These are phyloP conservation scores for Rhodotorula toruloides DNA, from an alignment of 768 basidiomycete species.

Conservation along the genomic window DNA sequence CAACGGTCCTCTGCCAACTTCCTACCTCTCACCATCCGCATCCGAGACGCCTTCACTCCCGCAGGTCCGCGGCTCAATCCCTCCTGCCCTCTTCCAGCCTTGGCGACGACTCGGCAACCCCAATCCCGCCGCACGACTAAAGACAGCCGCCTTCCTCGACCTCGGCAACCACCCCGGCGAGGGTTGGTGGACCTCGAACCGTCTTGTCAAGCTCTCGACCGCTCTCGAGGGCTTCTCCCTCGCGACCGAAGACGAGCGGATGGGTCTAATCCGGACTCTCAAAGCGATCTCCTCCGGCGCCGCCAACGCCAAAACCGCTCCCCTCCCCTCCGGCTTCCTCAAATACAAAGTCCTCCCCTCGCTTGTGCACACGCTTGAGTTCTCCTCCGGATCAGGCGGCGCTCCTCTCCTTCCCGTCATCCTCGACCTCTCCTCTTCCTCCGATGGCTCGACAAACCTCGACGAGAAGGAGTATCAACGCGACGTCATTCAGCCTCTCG, in stretches of 20 bases:
- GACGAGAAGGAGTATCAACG: constrained; percentile 55
- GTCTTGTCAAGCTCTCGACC: constrained; percentile 73
- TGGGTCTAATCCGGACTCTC: constrained; percentile 31
- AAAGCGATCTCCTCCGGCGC: constrained; percentile 58
- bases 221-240: constrained; percentile 81
- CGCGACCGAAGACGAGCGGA: constrained; percentile 64
- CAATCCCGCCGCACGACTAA: constrained; percentile 70
- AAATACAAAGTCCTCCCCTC: constrained; percentile 82
- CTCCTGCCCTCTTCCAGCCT: constrained; percentile 63
- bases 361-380: constrained; percentile 69
- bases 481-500: constrained; percentile 67
- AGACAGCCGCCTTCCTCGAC: constrained; percentile 70
- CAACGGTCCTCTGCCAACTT: constrained; percentile 63
- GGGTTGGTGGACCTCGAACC: constrained; percentile 79
- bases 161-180: constrained; percentile 61
- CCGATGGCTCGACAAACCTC: constrained; percentile 44
- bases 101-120: constrained; percentile 89
- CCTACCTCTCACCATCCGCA: constrained; percentile 68
- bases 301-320: constrained; percentile 60
- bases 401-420: constrained; percentile 79
- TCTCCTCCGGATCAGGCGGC: constrained; percentile 55
- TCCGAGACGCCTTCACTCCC: constrained; percentile 60
- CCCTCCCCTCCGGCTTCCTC: constrained; percentile 80
- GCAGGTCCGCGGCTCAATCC: constrained; percentile 68
- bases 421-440: constrained; percentile 68